A percentile compares a stretch with the other conserved stretches of the same genome.
Conservation (phyloP, 225 moss, liverwort and hornwort genomes). For the Pseudisothecium myosuroides region DNA sequence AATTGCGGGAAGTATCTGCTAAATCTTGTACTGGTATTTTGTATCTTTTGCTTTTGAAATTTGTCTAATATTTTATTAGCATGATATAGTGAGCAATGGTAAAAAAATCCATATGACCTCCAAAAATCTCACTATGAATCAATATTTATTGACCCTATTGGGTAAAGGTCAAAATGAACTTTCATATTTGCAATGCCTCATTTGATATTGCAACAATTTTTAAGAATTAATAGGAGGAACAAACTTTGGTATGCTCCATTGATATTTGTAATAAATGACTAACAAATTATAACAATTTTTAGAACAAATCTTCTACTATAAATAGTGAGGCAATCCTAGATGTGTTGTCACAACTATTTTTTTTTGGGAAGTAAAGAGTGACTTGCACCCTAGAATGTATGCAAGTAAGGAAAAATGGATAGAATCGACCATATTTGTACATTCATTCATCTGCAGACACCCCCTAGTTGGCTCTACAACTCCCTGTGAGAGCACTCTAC, state of each 20-base stretch:
- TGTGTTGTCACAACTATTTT: too few relatives aligned
- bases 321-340: neutral
- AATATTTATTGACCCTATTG: neutral
- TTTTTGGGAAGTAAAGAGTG: neutral
- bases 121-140: neutral
- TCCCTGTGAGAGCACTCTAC: neutral
- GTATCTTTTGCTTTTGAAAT: neutral
- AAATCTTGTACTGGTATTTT: too few relatives aligned
- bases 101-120: neutral
- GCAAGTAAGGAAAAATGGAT: neutral
- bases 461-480: too few relatives aligned
- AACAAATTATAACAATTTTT: neutral
- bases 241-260: too few relatives aligned
- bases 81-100: neutral
- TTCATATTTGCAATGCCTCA: neutral
- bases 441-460: too few relatives aligned
- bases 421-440: neutral
- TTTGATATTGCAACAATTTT: neutral
- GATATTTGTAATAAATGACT: neutral
- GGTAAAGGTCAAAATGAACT: neutral
- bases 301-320: neutral
- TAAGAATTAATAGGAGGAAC: neutral
- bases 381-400: neutral
- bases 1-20: accelerated
- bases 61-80: neutral